Conservation (phyloP, 306 rosid genomes). For the Rosa persica region DNA sequence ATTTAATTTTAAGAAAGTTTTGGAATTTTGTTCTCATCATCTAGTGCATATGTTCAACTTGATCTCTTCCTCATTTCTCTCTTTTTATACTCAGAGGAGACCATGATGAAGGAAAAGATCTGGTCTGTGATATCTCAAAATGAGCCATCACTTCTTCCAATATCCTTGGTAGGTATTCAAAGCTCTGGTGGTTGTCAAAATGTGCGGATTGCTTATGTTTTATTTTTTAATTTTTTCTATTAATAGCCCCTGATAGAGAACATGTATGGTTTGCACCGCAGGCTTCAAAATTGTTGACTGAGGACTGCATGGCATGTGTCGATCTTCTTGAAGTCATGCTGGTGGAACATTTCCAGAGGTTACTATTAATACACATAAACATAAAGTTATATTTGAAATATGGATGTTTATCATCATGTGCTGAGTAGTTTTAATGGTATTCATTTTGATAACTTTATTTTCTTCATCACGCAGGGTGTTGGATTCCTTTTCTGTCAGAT, state of each 20-base stretch:
- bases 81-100: slow-evolving; percentile 55
- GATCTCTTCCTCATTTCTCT: not conserved
- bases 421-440: slow-evolving; percentile 14
- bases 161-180: slow-evolving; percentile 62
- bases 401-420: not conserved
- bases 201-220: not conserved
- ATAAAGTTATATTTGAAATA: not conserved
- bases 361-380: slow-evolving; percentile 21
- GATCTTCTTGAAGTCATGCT: slow-evolving; percentile 84
- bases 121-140: slow-evolving; percentile 83
- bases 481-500: slow-evolving; percentile 60
- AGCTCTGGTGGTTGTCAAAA: slow-evolving; percentile 10
- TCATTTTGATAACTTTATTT: slow-evolving; percentile 19
- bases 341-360: slow-evolving; percentile 71
- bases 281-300: slow-evolving; percentile 75
- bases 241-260: not conserved
- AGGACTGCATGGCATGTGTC: slow-evolving; percentile 75
- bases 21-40: not conserved
- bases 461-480: slow-evolving; percentile 52
- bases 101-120: slow-evolving; percentile 76
- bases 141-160: slow-evolving; percentile 81
- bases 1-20: not conserved
- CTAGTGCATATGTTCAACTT: slow-evolving; percentile 12
- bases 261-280: slow-evolving; percentile 39
- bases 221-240: not conserved